Base-by-base conservation (phyloP, 2,329 filamentous ascomycete genomes). In the Neofusicoccum parvum region DNA sequence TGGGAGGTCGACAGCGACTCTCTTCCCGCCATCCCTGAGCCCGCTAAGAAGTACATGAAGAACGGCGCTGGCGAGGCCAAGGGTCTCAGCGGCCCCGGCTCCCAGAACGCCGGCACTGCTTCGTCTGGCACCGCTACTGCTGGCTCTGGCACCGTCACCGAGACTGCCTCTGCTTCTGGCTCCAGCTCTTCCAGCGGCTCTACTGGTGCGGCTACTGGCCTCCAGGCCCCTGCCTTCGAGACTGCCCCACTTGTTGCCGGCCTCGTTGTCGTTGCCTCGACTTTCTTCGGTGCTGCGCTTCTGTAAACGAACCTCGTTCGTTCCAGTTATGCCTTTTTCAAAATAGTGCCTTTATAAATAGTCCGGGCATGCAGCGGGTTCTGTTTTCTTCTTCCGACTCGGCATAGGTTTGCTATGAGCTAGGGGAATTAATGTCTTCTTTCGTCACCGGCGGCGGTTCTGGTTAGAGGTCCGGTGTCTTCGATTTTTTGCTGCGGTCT, bases 11-110 rank as follows among this genome's bases (percentile, higher is more conserved):
- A 72, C 37, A 36, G 20, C 14, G 76, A 78, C 63, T 76, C 78
- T 66, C 84, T 89, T 15, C 87, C 87, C 41, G 81, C 84, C 59
- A 84, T 88, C 59, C 87, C 87, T 34, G 73, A 77, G 4, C 81
- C 80, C 41, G 86, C 86, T 23, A 75, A 80, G 74, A 81, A 84
- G 71, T 88, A 82, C 80, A 81, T 89, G 79, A 81, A 80, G 67
- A 75, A 83, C 6, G 87, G 87, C 70, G 86, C 87, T 51, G 87
- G 87, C 56, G 79, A 77, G 43, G 86, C 84, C 4, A 79, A 80
- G 32, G 87, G 87, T 72, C 85, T 89, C 68, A 68, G 65, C 12
- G 87, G 64, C 53, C 64, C 75, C 66, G 87, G 87, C 37, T 85
- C 81, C 67, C 86, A 88, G 79, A 80, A 82, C 66, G 77, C 85